Percentiles rank a stretch among this genome's conserved stretches.
Conservation (phyloP, 345 rosid species). For the Raphanus sativus region DNA sequence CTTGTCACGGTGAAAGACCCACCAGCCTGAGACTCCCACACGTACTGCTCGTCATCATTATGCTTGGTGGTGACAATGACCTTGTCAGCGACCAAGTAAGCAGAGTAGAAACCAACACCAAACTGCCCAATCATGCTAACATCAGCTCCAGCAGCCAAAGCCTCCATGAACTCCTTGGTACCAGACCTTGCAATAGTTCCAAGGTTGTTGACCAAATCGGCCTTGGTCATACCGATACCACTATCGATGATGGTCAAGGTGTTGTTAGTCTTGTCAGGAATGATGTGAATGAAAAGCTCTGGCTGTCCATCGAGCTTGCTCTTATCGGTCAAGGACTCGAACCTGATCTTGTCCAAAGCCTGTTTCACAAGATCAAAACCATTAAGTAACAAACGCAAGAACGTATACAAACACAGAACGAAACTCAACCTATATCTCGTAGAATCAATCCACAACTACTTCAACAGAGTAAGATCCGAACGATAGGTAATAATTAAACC, state of each 20-base stretch:
- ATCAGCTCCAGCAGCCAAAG: background rate
- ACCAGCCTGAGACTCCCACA: slow-evolving; percentile 96
- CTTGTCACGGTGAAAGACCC: slow-evolving; percentile 85
- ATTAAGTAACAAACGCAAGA: background rate
- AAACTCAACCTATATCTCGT: background rate
- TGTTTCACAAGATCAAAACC: background rate
- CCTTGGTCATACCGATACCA: background rate
- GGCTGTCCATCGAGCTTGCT: background rate
- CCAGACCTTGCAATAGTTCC: background rate
- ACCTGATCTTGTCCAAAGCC: background rate
- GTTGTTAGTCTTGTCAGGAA: background rate
- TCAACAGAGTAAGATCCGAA: background rate
- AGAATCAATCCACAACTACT: background rate
- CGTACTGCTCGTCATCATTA: slow-evolving; percentile 43
- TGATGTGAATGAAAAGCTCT: background rate
- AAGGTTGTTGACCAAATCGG: background rate
- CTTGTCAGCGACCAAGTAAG: background rate
- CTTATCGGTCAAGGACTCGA: background rate
- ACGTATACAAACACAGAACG: background rate
- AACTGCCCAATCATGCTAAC: background rate
- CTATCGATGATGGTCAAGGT: background rate
- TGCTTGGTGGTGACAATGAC: background rate
- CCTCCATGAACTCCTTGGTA: background rate
- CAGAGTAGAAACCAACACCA: background rate
- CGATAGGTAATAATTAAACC: too few relatives aligned